Evolutionary conservation across 805 yeast species (phyloP).

Genomic region (Kodamaea sagamina): DNA sequence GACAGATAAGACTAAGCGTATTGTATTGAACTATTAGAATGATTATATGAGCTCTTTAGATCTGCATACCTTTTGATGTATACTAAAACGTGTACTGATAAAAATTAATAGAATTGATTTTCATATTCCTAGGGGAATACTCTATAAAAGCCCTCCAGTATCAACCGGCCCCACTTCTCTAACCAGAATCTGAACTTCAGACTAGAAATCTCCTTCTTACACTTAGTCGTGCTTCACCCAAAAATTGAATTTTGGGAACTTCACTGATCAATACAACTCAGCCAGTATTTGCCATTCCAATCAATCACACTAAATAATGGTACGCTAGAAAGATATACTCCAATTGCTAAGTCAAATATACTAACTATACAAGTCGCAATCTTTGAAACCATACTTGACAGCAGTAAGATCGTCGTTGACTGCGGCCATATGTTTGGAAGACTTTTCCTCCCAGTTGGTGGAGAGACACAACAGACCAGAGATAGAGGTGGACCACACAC

Average conservation of each 20-base stretch:
- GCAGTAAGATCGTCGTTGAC: slow-evolving; percentile 93
- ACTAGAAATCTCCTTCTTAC: no score
- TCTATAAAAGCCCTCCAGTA: no score
- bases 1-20: slow-evolving; percentile 9
- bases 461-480: slow-evolving; percentile 98
- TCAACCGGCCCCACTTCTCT: no score
- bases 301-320: not conserved
- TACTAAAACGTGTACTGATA: no score
- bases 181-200: no score
- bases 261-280: not conserved
- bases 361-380: slow-evolving; percentile 68
- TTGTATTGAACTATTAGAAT: slow-evolving; percentile 12
- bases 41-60: no score
- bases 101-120: no score
- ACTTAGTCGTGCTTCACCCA: not conserved
- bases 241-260: not conserved
- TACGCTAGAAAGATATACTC: not conserved
- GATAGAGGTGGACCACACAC: slow-evolving; percentile 75
- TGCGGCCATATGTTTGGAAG: slow-evolving; percentile 89
- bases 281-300: not conserved
- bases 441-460: slow-evolving; percentile 91
- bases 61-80: no score
- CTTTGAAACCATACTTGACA: slow-evolving; percentile 88
- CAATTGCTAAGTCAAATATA: not conserved
- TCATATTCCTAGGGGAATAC: no score